These are phyloP conservation scores for Scleroderma bovista DNA, from an alignment of 768 basidiomycete genomes.

Conservation along the genomic window DNA sequence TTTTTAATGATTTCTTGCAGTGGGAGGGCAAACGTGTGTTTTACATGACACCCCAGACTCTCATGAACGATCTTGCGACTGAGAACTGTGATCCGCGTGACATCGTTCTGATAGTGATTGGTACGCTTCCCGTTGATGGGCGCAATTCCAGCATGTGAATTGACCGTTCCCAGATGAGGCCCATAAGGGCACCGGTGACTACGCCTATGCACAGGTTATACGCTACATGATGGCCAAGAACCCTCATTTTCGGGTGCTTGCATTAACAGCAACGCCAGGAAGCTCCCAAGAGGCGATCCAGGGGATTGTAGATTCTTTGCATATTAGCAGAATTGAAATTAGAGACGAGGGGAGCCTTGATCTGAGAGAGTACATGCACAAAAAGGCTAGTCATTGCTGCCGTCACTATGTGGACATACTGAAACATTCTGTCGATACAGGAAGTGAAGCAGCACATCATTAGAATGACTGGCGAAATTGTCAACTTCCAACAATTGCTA, in stretches of 20 bases:
- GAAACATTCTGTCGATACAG: slow-evolving; percentile 31
- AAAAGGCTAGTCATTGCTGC: slow-evolving; percentile 53
- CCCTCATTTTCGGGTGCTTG: slow-evolving; percentile 87
- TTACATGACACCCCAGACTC: slow-evolving; percentile 95
- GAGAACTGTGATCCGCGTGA: slow-evolving; percentile 73
- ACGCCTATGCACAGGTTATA: slow-evolving; percentile 86
- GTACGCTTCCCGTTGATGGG: slow-evolving; percentile 34
- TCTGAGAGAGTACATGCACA: slow-evolving; percentile 77
- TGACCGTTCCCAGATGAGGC: slow-evolving; percentile 70
- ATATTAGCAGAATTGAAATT: slow-evolving; percentile 93
- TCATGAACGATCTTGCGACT: slow-evolving; percentile 76
- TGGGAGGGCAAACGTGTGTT: slow-evolving; percentile 83
- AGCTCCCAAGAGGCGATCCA: slow-evolving; percentile 84
- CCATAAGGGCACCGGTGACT: slow-evolving; percentile 89
- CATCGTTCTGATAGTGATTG: slow-evolving; percentile 84
- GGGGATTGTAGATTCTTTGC: slow-evolving; percentile 82
- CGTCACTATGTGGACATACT: neutral
- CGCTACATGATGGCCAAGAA: slow-evolving; percentile 92
- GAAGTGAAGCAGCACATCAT: slow-evolving; percentile 76
- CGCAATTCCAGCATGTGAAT: slow-evolving; percentile 4
- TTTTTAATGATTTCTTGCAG: slow-evolving; percentile 30
- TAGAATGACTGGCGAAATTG: slow-evolving; percentile 61
- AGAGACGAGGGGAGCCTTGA: slow-evolving; percentile 89
- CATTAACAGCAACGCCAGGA: slow-evolving; percentile 94
- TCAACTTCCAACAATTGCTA: slow-evolving; percentile 61